These are phyloP conservation scores for Wickerhamiella allomyrinae DNA, from an alignment of 805 yeast species.

Conservation along the genomic window DNA sequence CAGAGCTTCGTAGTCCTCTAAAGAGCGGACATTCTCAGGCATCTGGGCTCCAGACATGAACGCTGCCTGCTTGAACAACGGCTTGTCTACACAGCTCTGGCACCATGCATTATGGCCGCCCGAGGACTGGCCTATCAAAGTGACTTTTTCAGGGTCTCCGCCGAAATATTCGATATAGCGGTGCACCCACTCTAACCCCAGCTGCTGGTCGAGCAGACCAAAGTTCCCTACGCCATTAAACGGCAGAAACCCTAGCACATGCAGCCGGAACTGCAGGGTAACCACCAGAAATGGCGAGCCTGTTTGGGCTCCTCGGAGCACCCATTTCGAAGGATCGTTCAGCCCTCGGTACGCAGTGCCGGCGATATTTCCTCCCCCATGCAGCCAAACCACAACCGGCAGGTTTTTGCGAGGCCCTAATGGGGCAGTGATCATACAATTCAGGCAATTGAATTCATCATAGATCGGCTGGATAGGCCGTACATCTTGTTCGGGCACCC, in stretches of 20 bases:
- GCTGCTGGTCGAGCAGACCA: constrained; percentile 35
- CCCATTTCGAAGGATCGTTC: constrained; percentile 20
- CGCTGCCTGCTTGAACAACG: constrained; percentile 17
- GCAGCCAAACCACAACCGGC: constrained; percentile 29
- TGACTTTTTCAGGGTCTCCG: constrained; percentile 31
- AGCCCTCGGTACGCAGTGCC: constrained; percentile 23
- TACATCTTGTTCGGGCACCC: constrained; percentile 9
- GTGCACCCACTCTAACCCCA: constrained; percentile 34
- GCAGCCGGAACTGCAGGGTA: constrained; percentile 28
- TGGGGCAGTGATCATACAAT: constrained; percentile 18
- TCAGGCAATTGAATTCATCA: constrained; percentile 23
- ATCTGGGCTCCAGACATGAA: constrained; percentile 18
- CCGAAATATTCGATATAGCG: constrained; percentile 32
- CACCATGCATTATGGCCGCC: constrained; percentile 32
- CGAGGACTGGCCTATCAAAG: constrained; percentile 35
- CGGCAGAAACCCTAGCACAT: constrained; percentile 29
- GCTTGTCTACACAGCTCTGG: constrained; percentile 10
- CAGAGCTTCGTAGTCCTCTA: constrained; percentile 14
- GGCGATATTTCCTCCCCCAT: constrained; percentile 27
- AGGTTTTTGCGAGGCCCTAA: constrained; percentile 7
- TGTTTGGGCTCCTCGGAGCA: constrained; percentile 12
- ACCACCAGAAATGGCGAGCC: constrained; percentile 25
- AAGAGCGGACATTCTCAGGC: constrained; percentile 1
- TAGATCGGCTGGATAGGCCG: constrained; percentile 11
- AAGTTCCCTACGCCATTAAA: constrained; percentile 26